Evolutionary conservation across 768 basidiomycete species (phyloP).

Genomic region (Tricholoma furcatifolium): DNA sequence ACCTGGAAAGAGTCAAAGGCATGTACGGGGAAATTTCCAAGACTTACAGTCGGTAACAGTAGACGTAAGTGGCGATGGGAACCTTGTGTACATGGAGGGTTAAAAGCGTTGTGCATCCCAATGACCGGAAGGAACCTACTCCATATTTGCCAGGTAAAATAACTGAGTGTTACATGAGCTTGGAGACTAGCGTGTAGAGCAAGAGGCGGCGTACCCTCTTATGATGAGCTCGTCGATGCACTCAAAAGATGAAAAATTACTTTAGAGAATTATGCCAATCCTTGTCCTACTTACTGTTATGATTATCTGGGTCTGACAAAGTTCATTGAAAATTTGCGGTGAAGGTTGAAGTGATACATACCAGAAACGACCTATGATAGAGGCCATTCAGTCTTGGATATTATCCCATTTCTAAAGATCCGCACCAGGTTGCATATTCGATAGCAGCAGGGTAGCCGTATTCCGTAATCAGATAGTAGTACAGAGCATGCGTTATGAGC

Average conservation of each 20-base stretch:
- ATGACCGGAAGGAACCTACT: not conserved
- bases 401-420: not conserved
- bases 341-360: not conserved
- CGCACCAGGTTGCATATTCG: slow-evolving; percentile 7
- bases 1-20: not conserved
- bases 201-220: not conserved
- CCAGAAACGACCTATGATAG: not conserved
- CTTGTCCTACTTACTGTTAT: not conserved
- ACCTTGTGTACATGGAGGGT: not conserved
- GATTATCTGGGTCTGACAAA: not conserved
- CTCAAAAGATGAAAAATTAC: not conserved
- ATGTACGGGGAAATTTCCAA: not conserved
- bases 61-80: not conserved
- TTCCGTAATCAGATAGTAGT: slow-evolving; percentile 11
- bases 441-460: not conserved
- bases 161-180: not conserved
- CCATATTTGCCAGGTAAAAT: not conserved
- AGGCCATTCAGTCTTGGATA: not conserved
- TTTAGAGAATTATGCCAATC: not conserved
- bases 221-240: not conserved
- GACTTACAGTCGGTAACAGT: not conserved
- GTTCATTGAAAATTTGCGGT: too few relatives aligned
- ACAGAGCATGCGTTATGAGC: slow-evolving; percentile 9
- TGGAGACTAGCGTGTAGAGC: too few relatives aligned
- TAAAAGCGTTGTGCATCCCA: too few relatives aligned